A percentile compares a stretch with the other conserved stretches of the same genome.
phyloP scores from a whole-genome alignment of 805 yeast species.

The Wickerhamomyces ciferrii region DNA sequence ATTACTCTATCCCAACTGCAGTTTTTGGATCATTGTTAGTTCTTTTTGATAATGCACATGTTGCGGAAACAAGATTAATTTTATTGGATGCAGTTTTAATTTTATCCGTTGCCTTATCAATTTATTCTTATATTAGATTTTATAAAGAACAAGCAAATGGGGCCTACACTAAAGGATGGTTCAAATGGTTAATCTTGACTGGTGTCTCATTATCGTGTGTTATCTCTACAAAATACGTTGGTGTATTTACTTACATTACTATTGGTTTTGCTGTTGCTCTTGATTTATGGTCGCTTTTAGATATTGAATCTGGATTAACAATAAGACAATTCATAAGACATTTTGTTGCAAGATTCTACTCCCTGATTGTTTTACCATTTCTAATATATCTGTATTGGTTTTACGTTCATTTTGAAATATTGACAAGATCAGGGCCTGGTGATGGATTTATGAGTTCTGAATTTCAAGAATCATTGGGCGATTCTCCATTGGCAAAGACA shows the following conservation, averaged over 20 bases:
- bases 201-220: slow-evolving; percentile 88
- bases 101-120: slow-evolving; percentile 74
- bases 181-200: slow-evolving; percentile 79
- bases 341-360: slow-evolving; percentile 64
- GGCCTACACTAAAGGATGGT: slow-evolving; percentile 76
- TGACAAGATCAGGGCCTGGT: slow-evolving; percentile 90
- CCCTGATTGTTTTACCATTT: slow-evolving; percentile 77
- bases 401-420: slow-evolving; percentile 80
- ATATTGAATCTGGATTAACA: slow-evolving; percentile 60
- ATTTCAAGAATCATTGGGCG: slow-evolving; percentile 89
- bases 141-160: slow-evolving; percentile 54
- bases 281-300: slow-evolving; percentile 87
- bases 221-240: slow-evolving; percentile 94
- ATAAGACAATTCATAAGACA: slow-evolving; percentile 57
- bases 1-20: slow-evolving; percentile 75
- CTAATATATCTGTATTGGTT: slow-evolving; percentile 84
- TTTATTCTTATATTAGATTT: slow-evolving; percentile 76
- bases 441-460: slow-evolving; percentile 92
- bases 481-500: slow-evolving; percentile 67
- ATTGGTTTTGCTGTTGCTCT: slow-evolving; percentile 81
- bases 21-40: slow-evolving; percentile 71
- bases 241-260: slow-evolving; percentile 84
- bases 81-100: slow-evolving; percentile 87
- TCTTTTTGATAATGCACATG: slow-evolving; percentile 85
- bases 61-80: slow-evolving; percentile 85